Base-by-base conservation (phyloP, 2,329 filamentous ascomycete genomes). In the Triangularia verruculosa region DNA sequence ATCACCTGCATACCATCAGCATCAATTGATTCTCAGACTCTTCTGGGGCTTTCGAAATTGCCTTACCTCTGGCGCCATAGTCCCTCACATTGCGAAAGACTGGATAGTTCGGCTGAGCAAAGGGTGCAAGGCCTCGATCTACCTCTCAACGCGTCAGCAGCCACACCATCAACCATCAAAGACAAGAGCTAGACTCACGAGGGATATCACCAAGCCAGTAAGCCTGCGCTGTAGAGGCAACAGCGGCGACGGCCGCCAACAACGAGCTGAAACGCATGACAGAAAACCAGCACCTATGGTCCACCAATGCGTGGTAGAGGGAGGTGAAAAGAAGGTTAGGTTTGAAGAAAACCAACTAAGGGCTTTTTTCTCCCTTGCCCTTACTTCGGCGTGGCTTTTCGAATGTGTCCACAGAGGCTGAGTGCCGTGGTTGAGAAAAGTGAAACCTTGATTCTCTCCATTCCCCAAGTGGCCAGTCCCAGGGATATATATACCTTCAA, bases 51-150 rank as follows among this genome's bases (percentile, higher is more conserved):
- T 13, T 7, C 43, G 9, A 55, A 11, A 17, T 47, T n/a, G n/a
- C 68, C 73, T 8, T 57, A 76, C 78, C 79, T 65, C 70, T 76
- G 57, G 79, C 79, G 54, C 80, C 80, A 64, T 78, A 82, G 72
- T 80, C 79, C 69, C 74, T 79, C 22, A 82, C 80, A 64, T 81
- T 82, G 54, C 80, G 77, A 65, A 80, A 82, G 4, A 81, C 78
- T n/a, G 74, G 71, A 61, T 80, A 81, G 28, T 74, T 76, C 15
- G 70, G 59, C 5, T 69, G 72, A 51, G 75, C 78, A 70, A 76
- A 81, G 34, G 79, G 78, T 9, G 79, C 78, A 63, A 77, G 64
- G 12, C 79, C 79, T 66, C 79, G 76, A 66, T 82, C 77, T 78
- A 59, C 64, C 39, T 17, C 20, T n/a, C n/a, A n/a, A 9, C 12